Evolutionary conservation across 2,329 filamentous ascomycete genomes (phyloP), one percentile per base, ranked within the genome.

Genomic region (Penicillium sp.): DNA sequence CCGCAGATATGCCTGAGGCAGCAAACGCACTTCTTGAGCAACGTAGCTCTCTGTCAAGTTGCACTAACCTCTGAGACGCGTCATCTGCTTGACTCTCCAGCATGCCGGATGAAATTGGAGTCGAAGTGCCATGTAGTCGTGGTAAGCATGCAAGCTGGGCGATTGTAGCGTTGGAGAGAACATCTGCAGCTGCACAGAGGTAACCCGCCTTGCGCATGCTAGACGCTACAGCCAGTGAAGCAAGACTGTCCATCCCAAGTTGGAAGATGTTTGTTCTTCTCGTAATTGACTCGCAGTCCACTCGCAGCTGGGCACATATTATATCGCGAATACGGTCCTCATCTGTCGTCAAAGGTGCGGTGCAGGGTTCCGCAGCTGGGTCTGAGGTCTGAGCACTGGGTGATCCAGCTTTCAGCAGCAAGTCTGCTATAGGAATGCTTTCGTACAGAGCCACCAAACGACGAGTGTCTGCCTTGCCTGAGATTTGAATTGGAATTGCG

Each of bases 391-490:
- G n/a, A 31, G 34, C 13, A 14, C 8, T 13, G 11, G 10, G 11
- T 13, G 6, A 31, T 16, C n/a, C 22, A 18, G 32, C 13, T 18
- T 13, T n/a, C 11, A 49, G 31, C 18, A 53, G 40, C 10, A 58
- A 36, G 9, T 58, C 56, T 13, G 49, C 43, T 3, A 51, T 39
- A 9, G 53, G 53, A 27, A 58, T 56, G 18, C 36, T 50, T 38
- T 54, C 53, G 21, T 56, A 58, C n/a, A 58, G 29, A 3, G 49
- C 34, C 3, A 54, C 49, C 5, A 58, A 36, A 21, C 49, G 53
- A 14, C 54, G 53, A 29, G 47, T 54, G 31, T 58, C 54, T 9
- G 56, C 54, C 46, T 58, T 59, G 1, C 56, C 56, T 14, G 56
- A 59, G 1, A 59, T 54, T 22, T 54, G 54, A 2, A 57, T 47